Evolutionary conservation across 2,329 filamentous ascomycete genomes (phyloP).

Genomic region (Ambrosiella beaveri): DNA sequence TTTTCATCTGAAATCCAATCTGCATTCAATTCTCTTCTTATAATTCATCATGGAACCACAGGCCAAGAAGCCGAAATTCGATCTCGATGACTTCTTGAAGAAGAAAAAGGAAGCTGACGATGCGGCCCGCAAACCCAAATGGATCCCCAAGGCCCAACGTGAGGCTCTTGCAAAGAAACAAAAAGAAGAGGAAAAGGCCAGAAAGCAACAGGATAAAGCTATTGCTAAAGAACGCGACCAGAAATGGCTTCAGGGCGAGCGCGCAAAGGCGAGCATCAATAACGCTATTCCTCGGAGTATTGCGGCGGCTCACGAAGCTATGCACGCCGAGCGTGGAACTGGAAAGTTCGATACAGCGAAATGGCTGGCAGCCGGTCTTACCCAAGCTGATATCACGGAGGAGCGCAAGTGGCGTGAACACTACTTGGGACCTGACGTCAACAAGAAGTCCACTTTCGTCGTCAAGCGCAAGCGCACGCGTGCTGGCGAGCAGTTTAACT

Average conservation of each 20-base stretch:
- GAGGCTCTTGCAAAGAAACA: slow-evolving; percentile 66
- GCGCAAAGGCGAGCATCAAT: neutral
- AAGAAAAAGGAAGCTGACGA: slow-evolving; percentile 78
- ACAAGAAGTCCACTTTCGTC: slow-evolving; percentile 68
- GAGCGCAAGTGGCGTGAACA: slow-evolving; percentile 57
- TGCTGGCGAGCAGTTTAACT: slow-evolving; percentile 96
- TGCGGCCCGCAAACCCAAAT: slow-evolving; percentile 73
- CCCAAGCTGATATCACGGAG: slow-evolving; percentile 43
- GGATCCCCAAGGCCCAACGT: slow-evolving; percentile 66
- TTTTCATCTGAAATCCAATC: neutral
- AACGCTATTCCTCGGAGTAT: slow-evolving; percentile 6
- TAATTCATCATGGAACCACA: slow-evolving; percentile 10
- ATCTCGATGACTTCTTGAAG: slow-evolving; percentile 68
- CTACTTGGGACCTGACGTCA: slow-evolving; percentile 84
- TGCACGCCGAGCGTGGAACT: slow-evolving; percentile 13
- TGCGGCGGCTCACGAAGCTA: slow-evolving; percentile 13
- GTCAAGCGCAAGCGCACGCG: slow-evolving; percentile 90
- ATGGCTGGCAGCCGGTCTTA: slow-evolving; percentile 12
- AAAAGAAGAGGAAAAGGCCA: slow-evolving; percentile 44
- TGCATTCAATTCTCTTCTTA: neutral
- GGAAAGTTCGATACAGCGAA: slow-evolving; percentile 11
- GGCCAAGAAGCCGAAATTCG: slow-evolving; percentile 37
- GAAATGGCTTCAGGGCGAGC: slow-evolving; percentile 12
- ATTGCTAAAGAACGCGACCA: slow-evolving; percentile 10
- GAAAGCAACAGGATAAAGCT: slow-evolving; percentile 8